Conservation (phyloP, 352 stramenopile species). For the Phytopythium chamaehyphon region DNA sequence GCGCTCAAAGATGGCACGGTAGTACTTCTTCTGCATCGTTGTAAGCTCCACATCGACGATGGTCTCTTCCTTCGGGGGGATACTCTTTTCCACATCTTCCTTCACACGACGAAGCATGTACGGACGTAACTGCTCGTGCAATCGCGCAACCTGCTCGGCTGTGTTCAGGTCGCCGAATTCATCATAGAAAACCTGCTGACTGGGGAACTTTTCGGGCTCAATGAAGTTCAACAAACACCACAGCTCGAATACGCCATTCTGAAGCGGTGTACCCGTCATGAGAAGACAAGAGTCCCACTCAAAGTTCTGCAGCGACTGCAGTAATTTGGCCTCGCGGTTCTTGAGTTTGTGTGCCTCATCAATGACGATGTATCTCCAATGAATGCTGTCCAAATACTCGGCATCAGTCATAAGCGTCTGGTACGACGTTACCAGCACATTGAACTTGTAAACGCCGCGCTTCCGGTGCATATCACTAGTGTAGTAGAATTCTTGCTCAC, state of each 20-base stretch:
- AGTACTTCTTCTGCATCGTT: constrained; percentile 97
- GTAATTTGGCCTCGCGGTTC: constrained; percentile 93
- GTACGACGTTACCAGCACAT: constrained; percentile 98
- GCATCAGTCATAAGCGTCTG: constrained; percentile 95
- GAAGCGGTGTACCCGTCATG: constrained; percentile 97
- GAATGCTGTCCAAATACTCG: constrained; percentile 89
- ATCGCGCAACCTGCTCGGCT: constrained; percentile 92
- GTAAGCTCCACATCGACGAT: constrained; percentile 99
- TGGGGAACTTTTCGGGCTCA: constrained; percentile 93
- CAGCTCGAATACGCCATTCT: constrained; percentile 99
- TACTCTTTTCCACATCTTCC: constrained; percentile 99
- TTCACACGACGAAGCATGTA: constrained; percentile 99
- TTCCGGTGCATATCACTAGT: constrained; percentile 72
- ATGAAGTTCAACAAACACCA: constrained; percentile 99
- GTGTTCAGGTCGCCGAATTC: constrained; percentile 96
- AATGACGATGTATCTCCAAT: constrained; percentile 97
- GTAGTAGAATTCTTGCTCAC: constrained; percentile 97
- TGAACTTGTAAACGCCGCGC: constrained; percentile 90
- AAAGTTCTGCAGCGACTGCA: constrained; percentile 87
- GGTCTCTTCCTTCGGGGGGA: constrained; percentile 98
- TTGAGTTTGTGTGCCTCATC: constrained; percentile 99
- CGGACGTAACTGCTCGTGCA: constrained; percentile 96
- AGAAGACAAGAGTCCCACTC: constrained; percentile 91
- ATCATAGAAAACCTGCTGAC: constrained; percentile 94
- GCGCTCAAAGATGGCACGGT: constrained; percentile 98